These are phyloP conservation scores for Eimeria praecox DNA, from an alignment of 169 alveolate genomes.

Conservation along the genomic window DNA sequence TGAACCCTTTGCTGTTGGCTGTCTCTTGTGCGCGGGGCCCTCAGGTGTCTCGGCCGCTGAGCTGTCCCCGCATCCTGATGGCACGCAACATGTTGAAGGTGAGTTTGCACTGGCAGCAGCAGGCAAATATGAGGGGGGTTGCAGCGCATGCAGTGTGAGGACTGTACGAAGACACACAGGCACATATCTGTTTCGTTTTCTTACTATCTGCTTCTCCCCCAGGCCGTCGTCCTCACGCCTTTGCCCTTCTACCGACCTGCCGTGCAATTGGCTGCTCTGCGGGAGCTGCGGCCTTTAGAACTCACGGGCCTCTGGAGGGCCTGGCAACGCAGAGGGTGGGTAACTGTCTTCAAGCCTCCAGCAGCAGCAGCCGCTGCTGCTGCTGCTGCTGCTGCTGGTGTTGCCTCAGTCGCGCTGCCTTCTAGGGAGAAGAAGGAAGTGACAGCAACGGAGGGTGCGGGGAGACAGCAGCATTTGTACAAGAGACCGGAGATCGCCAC, in stretches of 20 bases:
- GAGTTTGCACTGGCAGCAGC: not conserved
- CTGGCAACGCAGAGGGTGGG: conserved; percentile 68
- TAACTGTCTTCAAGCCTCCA: conserved; percentile 45
- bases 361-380: conserved; percentile 10
- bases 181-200: not conserved
- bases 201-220: not conserved
- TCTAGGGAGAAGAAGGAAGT: not conserved
- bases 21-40: not conserved
- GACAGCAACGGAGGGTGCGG: not conserved
- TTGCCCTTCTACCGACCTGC: conserved; percentile 58
- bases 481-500: conserved; percentile 44
- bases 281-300: conserved; percentile 57
- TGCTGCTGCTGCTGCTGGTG: not conserved
- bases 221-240: conserved; percentile 53
- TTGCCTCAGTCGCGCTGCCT: not conserved
- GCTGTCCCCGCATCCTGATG: conserved; percentile 69
- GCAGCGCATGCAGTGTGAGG: not conserved
- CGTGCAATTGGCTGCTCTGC: conserved; percentile 17
- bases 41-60: conserved; percentile 76
- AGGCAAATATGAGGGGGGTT: no score
- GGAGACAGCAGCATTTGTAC: conserved; percentile 2
- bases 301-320: conserved; percentile 48
- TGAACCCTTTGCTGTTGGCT: not conserved
- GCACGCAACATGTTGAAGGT: conserved; percentile 76
- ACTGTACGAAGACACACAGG: not conserved